Evolutionary conservation across 331 rosid genomes (phyloP).

Genomic region (Telfairia occidentalis): DNA sequence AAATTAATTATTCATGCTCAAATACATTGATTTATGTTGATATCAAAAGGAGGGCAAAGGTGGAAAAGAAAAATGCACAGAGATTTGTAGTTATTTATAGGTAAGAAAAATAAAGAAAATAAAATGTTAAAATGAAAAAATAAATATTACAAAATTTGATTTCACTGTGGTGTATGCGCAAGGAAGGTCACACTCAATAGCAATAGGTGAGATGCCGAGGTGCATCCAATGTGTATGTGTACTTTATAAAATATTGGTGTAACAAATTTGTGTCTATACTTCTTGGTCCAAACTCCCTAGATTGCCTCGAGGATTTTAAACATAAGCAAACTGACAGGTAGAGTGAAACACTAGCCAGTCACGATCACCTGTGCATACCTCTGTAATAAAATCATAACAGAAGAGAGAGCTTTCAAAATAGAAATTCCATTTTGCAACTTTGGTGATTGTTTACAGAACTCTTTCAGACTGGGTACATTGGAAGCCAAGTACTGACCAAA

Average conservation of each 20-base stretch:
- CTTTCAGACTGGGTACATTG: constrained; percentile 56
- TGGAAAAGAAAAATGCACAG: not conserved
- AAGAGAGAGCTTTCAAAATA: constrained; percentile 50
- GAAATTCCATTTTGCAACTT: constrained; percentile 44
- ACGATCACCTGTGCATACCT: constrained; percentile 35
- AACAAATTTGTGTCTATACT: not conserved
- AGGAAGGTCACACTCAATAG: not conserved
- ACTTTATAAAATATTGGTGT: not conserved
- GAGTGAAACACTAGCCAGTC: not conserved
- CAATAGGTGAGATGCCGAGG: not conserved
- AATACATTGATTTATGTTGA: not conserved
- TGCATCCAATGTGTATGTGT: not conserved
- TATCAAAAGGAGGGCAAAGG: not conserved
- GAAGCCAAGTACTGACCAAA: constrained; percentile 57
- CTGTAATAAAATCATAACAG: constrained; percentile 68
- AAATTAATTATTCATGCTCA: not conserved
- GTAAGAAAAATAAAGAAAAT: not conserved
- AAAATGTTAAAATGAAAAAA: not conserved
- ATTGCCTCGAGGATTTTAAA: not conserved
- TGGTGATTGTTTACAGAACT: constrained; percentile 26
- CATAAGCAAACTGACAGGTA: not conserved
- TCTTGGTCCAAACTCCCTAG: not conserved
- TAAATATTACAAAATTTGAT: not conserved
- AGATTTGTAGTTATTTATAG: not conserved
- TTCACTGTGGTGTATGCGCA: not conserved